These are phyloP conservation scores for Breviolum minutum DNA, from an alignment of 73 alveolate species.

Conservation along the genomic window DNA sequence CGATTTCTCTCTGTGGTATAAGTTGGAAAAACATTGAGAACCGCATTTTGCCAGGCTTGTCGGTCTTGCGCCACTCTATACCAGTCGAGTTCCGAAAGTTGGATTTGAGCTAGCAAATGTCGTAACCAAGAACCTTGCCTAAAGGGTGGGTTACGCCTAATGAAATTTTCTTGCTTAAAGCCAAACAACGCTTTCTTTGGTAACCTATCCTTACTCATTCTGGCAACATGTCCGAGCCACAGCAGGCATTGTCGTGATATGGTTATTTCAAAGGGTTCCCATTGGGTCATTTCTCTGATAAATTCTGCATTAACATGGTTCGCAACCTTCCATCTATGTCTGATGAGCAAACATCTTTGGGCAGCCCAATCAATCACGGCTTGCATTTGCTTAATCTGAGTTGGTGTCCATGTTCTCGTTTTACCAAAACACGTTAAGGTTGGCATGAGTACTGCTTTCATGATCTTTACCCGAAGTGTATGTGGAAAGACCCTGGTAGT, in stretches of 20 bases:
- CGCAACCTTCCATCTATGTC: neutral
- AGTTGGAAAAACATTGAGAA: neutral
- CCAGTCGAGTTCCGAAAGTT: neutral
- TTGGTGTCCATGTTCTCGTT: slow-evolving; percentile 16
- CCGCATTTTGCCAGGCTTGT: neutral
- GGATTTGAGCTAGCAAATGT: neutral
- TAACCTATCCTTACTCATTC: neutral
- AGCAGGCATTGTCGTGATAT: neutral
- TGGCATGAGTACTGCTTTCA: slow-evolving; percentile 18
- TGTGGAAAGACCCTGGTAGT: neutral
- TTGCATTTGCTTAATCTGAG: neutral
- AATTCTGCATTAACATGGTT: no score
- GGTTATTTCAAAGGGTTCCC: neutral
- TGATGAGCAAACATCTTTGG: neutral
- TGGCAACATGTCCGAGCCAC: neutral
- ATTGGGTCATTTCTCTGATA: no score
- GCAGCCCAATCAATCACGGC: neutral
- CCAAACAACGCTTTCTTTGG: neutral
- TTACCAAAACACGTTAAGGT: slow-evolving; percentile 23
- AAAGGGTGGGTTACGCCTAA: neutral
- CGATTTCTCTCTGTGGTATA: neutral
- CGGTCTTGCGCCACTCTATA: neutral
- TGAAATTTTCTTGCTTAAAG: neutral
- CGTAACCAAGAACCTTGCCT: neutral
- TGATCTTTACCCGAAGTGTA: neutral